Evolutionary conservation across 140 eudicot species (phyloP).

Genomic region (Flaveria floridana): DNA sequence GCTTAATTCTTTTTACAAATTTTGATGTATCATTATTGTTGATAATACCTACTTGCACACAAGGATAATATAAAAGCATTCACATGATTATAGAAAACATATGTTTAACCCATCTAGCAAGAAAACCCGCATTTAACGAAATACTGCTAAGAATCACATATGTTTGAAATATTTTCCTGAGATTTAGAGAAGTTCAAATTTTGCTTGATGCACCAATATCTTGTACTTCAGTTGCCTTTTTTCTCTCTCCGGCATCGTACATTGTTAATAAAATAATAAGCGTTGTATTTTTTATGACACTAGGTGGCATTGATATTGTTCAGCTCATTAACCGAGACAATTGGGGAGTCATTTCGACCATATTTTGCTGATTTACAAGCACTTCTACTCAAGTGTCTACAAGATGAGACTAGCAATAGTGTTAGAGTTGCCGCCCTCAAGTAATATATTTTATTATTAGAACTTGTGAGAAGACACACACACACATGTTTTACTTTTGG

Average conservation of each 20-base stretch:
- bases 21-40: background rate
- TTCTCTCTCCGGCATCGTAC: background rate
- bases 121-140: background rate
- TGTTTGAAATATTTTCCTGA: conserved; percentile 8
- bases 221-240: background rate
- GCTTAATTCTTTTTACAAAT: background rate
- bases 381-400: conserved; percentile 75
- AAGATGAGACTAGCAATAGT: conserved; percentile 65
- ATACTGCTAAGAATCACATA: background rate
- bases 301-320: conserved; percentile 81
- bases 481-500: background rate
- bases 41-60: background rate
- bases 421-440: conserved; percentile 93
- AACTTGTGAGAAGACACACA: background rate
- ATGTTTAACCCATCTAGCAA: background rate
- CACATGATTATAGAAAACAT: background rate
- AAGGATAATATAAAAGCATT: background rate
- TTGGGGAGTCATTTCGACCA: conserved; percentile 79
- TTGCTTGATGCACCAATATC: background rate
- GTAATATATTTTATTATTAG: conserved; percentile 40
- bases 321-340: conserved; percentile 83
- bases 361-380: conserved; percentile 68
- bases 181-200: background rate
- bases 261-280: background rate
- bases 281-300: conserved; percentile 30